These are phyloP conservation scores for Betula pendula DNA, from an alignment of 306 rosid species.

Conservation along the genomic window DNA sequence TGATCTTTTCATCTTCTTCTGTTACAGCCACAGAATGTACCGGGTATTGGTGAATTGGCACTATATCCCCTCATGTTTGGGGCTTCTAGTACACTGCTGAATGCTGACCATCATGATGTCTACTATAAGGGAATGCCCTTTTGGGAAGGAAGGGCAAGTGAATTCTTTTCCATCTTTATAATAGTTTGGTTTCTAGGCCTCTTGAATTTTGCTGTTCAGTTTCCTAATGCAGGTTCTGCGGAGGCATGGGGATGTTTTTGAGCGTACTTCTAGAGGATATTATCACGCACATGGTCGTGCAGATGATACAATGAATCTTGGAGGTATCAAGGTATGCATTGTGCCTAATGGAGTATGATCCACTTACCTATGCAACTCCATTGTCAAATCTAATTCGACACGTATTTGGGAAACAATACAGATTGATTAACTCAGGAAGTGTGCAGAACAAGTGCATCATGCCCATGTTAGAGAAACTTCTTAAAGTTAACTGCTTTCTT, in stretches of 20 bases:
- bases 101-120: conserved; percentile 80
- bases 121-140: conserved; percentile 89
- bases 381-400: not conserved
- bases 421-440: not conserved
- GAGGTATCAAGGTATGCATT: conserved; percentile 85
- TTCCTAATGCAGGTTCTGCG: conserved; percentile 60
- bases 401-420: not conserved
- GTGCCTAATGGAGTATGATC: conserved; percentile 1
- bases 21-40: conserved; percentile 62
- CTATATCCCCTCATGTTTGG: conserved; percentile 83
- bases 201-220: conserved; percentile 21
- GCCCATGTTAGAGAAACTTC: not conserved
- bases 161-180: conserved; percentile 24
- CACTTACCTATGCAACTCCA: not conserved
- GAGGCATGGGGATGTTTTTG: conserved; percentile 95
- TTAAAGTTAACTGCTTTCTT: not conserved
- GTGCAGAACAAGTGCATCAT: not conserved
- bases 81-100: conserved; percentile 71
- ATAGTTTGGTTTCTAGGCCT: not conserved
- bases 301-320: conserved; percentile 97
- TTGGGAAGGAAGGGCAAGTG: conserved; percentile 71
- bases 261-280: conserved; percentile 73
- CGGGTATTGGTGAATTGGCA: conserved; percentile 91
- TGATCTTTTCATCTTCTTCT: conserved; percentile 15
- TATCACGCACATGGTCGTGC: conserved; percentile 97